These are phyloP conservation scores for Ricinus communis DNA, from an alignment of 345 rosid genomes.

Conservation along the genomic window DNA sequence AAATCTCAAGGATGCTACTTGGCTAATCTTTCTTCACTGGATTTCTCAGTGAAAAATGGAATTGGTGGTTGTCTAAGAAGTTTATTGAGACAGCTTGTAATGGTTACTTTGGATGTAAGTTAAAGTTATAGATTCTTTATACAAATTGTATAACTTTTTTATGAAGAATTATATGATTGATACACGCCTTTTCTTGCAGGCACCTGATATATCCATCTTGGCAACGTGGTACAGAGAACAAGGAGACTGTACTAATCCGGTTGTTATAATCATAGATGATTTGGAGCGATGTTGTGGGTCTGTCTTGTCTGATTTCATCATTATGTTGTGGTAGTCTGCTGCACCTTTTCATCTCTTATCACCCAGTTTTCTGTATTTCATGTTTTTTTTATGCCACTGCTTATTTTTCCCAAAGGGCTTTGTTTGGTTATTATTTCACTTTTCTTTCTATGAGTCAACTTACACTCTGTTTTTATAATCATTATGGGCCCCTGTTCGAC, in stretches of 20 bases:
- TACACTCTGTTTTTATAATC: neutral
- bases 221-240: slow-evolving; percentile 84
- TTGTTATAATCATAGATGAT: slow-evolving; percentile 73
- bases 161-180: slow-evolving; percentile 12
- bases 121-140: slow-evolving; percentile 8
- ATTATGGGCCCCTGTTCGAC: neutral
- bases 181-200: slow-evolving; percentile 45
- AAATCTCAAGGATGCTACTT: slow-evolving; percentile 77
- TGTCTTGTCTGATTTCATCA: slow-evolving; percentile 76
- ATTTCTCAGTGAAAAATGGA: slow-evolving; percentile 71
- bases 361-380: neutral
- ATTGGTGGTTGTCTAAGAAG: slow-evolving; percentile 77
- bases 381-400: neutral
- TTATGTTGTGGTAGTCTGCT: slow-evolving; percentile 64
- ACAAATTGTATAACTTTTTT: neutral
- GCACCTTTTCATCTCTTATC: neutral
- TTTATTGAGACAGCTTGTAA: slow-evolving; percentile 71
- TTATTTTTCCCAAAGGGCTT: neutral
- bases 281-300: slow-evolving; percentile 77
- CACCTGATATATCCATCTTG: slow-evolving; percentile 66
- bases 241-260: slow-evolving; percentile 40
- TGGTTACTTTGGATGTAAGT: slow-evolving; percentile 72
- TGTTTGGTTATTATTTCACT: neutral
- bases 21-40: slow-evolving; percentile 85
- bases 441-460: neutral